Evolutionary conservation across 2,329 filamentous ascomycete genomes (phyloP).

Genomic region (Hypoxylon sp.): DNA sequence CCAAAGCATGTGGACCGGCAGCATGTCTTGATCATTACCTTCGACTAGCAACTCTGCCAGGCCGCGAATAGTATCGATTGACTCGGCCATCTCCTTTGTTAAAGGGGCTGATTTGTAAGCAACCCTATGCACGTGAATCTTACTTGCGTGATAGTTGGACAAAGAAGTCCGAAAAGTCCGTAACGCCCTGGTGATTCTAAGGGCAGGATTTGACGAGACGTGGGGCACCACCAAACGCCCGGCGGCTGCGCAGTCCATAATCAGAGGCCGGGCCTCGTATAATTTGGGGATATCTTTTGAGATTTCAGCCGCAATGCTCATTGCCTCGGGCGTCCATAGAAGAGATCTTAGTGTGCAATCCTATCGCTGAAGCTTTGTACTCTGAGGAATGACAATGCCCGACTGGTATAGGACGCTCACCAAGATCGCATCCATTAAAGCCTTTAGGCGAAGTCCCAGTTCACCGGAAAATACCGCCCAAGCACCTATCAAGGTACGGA

Average conservation of each 20-base stretch:
- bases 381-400: constrained; percentile 66
- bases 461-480: constrained; percentile 68
- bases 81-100: constrained; percentile 62
- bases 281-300: constrained; percentile 64
- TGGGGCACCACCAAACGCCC: constrained; percentile 64
- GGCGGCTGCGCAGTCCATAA: constrained; percentile 69
- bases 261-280: constrained; percentile 63
- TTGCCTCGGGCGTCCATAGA: constrained; percentile 68
- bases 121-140: constrained; percentile 68
- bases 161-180: constrained; percentile 68
- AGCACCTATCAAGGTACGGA: constrained; percentile 65
- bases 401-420: constrained; percentile 68
- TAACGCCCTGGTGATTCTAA: constrained; percentile 66
- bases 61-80: constrained; percentile 63
- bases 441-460: constrained; percentile 62
- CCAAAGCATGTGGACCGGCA: constrained; percentile 70
- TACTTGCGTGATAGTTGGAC: constrained; percentile 68
- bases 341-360: constrained; percentile 68
- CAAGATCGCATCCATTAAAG: constrained; percentile 53
- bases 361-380: constrained; percentile 59
- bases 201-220: constrained; percentile 63
- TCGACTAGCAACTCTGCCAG: constrained; percentile 62
- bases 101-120: constrained; percentile 67
- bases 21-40: constrained; percentile 58
- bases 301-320: constrained; percentile 64